These are phyloP conservation scores for Hypoxylon rubiginosum DNA, from an alignment of 2,329 filamentous ascomycete genomes.

Conservation along the genomic window DNA sequence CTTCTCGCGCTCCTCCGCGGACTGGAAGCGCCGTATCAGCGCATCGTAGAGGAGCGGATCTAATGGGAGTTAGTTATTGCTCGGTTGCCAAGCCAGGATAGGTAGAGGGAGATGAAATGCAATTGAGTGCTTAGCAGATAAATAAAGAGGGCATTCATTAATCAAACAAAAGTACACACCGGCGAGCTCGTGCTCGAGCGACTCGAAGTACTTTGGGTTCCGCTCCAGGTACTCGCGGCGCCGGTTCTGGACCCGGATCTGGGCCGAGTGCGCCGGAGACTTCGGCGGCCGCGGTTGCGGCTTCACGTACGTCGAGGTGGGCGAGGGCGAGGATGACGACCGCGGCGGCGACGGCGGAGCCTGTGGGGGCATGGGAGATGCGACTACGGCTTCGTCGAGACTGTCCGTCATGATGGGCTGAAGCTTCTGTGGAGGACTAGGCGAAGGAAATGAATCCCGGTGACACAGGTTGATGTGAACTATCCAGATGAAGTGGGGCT, in stretches of 20 bases:
- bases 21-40: conserved; percentile 82
- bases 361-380: conserved; percentile 32
- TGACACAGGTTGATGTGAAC: background rate
- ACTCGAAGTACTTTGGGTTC: conserved; percentile 78
- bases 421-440: background rate
- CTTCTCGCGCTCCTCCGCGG: conserved; percentile 77
- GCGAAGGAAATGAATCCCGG: background rate
- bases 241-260: conserved; percentile 78
- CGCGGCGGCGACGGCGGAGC: conserved; percentile 33
- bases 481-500: background rate
- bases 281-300: conserved; percentile 61
- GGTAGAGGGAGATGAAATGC: background rate
- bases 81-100: too few species aligned
- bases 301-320: conserved; percentile 48
- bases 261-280: conserved; percentile 57
- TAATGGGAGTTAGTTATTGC: conserved; percentile 43
- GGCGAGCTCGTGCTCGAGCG: conserved; percentile 67
- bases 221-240: conserved; percentile 81
- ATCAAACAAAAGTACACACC: conserved; percentile 53
- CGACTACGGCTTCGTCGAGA: background rate
- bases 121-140: background rate
- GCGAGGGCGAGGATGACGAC: conserved; percentile 24
- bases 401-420: conserved; percentile 17
- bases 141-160: conserved; percentile 3
- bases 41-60: conserved; percentile 87